Conservation (phyloP, 257 asterid species). For the Salvia hispanica region DNA sequence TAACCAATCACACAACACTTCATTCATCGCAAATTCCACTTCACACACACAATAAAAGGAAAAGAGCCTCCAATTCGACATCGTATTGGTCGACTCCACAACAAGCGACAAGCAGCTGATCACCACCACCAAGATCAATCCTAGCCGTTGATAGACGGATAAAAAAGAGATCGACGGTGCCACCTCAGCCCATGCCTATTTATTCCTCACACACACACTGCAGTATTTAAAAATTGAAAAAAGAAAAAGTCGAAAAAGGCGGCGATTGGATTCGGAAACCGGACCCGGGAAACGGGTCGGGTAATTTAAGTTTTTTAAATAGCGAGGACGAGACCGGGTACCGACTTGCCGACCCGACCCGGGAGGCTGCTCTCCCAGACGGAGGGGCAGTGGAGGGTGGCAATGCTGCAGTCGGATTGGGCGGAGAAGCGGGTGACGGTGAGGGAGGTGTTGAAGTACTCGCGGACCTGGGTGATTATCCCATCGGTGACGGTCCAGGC, state of each 20-base stretch:
- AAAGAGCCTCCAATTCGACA: slow-evolving; percentile 33
- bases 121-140: slow-evolving; percentile 25
- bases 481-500: slow-evolving; percentile 99
- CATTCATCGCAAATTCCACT: slow-evolving; percentile 35
- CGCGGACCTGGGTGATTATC: slow-evolving; percentile 91
- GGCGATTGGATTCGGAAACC: background rate
- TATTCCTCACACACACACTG: background rate
- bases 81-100: slow-evolving; percentile 38
- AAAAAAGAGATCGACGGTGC: slow-evolving; percentile 23
- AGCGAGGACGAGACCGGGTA: slow-evolving; percentile 70
- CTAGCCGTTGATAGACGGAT: slow-evolving; percentile 40
- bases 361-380: slow-evolving; percentile 86
- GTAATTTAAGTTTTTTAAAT: slow-evolving; percentile 14
- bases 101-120: slow-evolving; percentile 30
- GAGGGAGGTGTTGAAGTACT: slow-evolving; percentile 92
- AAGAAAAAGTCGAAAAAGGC: background rate
- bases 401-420: slow-evolving; percentile 35
- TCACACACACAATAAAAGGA: slow-evolving; percentile 33
- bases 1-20: slow-evolving; percentile 23
- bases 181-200: slow-evolving; percentile 42
- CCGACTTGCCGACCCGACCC: slow-evolving; percentile 79
- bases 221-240: background rate
- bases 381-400: slow-evolving; percentile 66
- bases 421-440: slow-evolving; percentile 72
- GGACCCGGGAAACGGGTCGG: background rate